Conservation (phyloP, 83 land plant genomes). For the Diphasiastrum complanatum region DNA sequence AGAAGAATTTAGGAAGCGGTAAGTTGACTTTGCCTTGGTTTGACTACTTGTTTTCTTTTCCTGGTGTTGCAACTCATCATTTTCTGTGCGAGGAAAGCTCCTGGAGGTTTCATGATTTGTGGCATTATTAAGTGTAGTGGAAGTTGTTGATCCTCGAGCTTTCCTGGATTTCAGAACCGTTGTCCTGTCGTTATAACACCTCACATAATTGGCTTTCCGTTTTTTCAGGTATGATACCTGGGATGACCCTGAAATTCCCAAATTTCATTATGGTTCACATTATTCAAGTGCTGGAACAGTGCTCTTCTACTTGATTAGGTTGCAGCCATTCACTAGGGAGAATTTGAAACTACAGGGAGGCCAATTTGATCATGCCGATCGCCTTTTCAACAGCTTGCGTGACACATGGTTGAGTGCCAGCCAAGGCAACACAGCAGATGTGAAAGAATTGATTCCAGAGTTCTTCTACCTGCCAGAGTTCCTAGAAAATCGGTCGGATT, state of each 20-base stretch:
- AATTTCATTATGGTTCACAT: slow-evolving; percentile 98
- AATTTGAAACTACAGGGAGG: slow-evolving; percentile 94
- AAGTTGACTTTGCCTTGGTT: slow-evolving; percentile 1
- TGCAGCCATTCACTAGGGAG: slow-evolving; percentile 90
- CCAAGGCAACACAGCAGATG: slow-evolving; percentile 97
- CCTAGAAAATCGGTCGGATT: slow-evolving; percentile 71
- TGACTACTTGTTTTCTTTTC: background rate
- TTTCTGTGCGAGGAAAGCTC: background rate
- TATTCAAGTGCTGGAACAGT: slow-evolving; percentile 99
- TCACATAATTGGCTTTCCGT: background rate
- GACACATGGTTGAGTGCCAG: slow-evolving; percentile 99
- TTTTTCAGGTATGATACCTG: slow-evolving; percentile 82
- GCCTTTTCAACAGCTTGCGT: slow-evolving; percentile 80
- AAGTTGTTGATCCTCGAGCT: no score
- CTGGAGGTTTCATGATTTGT: background rate
- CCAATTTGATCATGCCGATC: slow-evolving; percentile 99
- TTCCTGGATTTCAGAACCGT: no score
- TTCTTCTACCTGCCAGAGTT: slow-evolving; percentile 98
- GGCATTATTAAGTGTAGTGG: background rate
- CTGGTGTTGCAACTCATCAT: slow-evolving; percentile 8
- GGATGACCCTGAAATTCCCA: slow-evolving; percentile 99
- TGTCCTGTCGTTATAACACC: no score
- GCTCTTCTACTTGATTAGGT: slow-evolving; percentile 79
- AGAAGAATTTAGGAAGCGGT: slow-evolving; percentile 93
- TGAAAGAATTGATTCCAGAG: slow-evolving; percentile 96